Evolutionary conservation across 352 stramenopile genomes (phyloP).

Genomic region (Globisporangium radiosum): DNA sequence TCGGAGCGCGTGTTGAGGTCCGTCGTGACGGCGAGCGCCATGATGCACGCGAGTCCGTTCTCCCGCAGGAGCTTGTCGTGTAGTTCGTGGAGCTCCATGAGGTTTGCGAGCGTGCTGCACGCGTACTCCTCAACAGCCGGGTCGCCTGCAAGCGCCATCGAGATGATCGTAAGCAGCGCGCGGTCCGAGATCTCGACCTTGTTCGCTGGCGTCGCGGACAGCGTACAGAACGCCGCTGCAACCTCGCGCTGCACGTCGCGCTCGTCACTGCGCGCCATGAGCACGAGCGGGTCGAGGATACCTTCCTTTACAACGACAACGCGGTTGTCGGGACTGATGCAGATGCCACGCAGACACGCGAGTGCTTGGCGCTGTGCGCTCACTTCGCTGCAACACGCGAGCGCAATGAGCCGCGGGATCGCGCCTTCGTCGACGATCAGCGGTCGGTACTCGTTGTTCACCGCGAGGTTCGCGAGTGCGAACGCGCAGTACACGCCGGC

Average conservation of each 20-base stretch:
- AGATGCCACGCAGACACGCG: conserved; percentile 89
- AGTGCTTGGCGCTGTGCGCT: conserved; percentile 92
- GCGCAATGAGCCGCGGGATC: conserved; percentile 90
- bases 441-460: conserved; percentile 90
- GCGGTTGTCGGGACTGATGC: conserved; percentile 89
- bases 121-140: conserved; percentile 88
- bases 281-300: conserved; percentile 92
- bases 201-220: conserved; percentile 94
- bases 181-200: conserved; percentile 94
- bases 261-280: conserved; percentile 93
- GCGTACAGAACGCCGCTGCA: conserved; percentile 89
- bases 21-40: conserved; percentile 86
- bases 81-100: conserved; percentile 93
- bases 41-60: conserved; percentile 88
- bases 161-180: conserved; percentile 93
- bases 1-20: conserved; percentile 90
- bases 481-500: conserved; percentile 90
- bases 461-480: conserved; percentile 91
- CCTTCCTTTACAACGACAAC: conserved; percentile 89
- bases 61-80: conserved; percentile 94
- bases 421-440: conserved; percentile 91
- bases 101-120: conserved; percentile 92
- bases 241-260: conserved; percentile 90
- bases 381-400: conserved; percentile 92
- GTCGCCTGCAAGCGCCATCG: conserved; percentile 91